Evolutionary conservation across 176 grass and related monocot species (phyloP).

Genomic region (Secale cereale): DNA sequence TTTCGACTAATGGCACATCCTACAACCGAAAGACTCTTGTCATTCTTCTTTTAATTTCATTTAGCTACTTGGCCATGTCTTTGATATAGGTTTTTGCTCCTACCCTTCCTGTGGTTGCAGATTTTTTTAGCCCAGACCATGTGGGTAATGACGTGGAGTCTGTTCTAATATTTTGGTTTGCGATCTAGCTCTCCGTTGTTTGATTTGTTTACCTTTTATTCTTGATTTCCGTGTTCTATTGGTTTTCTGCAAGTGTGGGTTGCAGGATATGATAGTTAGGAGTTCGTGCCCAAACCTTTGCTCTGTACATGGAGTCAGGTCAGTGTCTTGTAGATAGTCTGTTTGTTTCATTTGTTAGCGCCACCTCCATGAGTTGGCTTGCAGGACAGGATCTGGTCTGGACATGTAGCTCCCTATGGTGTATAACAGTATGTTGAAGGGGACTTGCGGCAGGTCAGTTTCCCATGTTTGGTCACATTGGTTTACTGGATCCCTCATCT

Average conservation of each 20-base stretch:
- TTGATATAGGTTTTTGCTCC: not conserved
- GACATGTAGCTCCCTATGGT: not conserved
- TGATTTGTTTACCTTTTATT: too few relatives aligned
- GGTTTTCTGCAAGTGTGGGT: not conserved
- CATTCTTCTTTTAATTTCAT: too few relatives aligned
- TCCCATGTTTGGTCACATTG: not conserved
- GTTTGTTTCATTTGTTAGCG: not conserved
- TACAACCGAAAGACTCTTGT: not conserved
- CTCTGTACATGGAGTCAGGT: not conserved
- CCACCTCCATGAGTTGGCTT: not conserved
- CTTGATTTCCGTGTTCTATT: too few relatives aligned
- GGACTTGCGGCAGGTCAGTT: slow-evolving; percentile 27
- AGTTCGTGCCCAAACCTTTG: too few relatives aligned
- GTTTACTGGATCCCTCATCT: not conserved
- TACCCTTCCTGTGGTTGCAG: not conserved
- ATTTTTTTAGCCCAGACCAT: not conserved
- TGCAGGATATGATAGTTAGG: not conserved
- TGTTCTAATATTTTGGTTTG: too few relatives aligned
- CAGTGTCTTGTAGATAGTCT: not conserved
- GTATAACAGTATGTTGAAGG: not conserved
- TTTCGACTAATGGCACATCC: not conserved
- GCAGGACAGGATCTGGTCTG: slow-evolving; percentile 3
- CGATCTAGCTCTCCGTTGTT: too few relatives aligned
- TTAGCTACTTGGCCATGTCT: too few relatives aligned
- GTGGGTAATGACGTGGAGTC: too few relatives aligned